Percentiles rank a stretch among this genome's conserved stretches.
These are phyloP conservation scores for Lactifluus rugatus DNA, from an alignment of 768 basidiomycete species.

Conservation along the genomic window DNA sequence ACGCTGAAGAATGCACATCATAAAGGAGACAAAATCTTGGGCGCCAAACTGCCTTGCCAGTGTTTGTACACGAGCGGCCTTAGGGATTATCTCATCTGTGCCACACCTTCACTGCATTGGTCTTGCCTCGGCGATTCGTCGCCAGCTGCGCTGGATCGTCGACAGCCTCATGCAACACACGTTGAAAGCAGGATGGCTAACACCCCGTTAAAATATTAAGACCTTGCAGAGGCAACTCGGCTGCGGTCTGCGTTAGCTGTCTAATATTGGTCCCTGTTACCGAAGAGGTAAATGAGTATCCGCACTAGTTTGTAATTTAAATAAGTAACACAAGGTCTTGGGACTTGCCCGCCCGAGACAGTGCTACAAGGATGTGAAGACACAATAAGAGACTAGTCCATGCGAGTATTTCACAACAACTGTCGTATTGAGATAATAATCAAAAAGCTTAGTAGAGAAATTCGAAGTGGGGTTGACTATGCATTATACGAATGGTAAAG, in stretches of 20 bases:
- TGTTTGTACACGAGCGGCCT: neutral
- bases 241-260: neutral
- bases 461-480: slow-evolving; percentile 12
- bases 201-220: slow-evolving; percentile 3
- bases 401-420: slow-evolving; percentile 2
- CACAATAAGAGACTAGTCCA: neutral
- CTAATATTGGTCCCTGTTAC: neutral
- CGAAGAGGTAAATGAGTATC: neutral
- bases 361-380: neutral
- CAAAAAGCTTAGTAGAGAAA: slow-evolving; percentile 2
- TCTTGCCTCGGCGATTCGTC: slow-evolving; percentile 1
- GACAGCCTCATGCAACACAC: slow-evolving; percentile 12
- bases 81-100: neutral
- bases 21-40: neutral
- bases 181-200: neutral
- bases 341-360: neutral
- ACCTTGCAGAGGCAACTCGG: neutral
- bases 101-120: slow-evolving; percentile 4
- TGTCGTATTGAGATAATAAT: slow-evolving; percentile 9
- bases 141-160: slow-evolving; percentile 11
- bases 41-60: neutral
- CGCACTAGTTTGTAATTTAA: neutral
- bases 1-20: neutral
- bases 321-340: no score
- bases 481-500: slow-evolving; percentile 16